Conservation (phyloP, 2,329 filamentous ascomycete genomes). For the Monosporascus sp. region DNA sequence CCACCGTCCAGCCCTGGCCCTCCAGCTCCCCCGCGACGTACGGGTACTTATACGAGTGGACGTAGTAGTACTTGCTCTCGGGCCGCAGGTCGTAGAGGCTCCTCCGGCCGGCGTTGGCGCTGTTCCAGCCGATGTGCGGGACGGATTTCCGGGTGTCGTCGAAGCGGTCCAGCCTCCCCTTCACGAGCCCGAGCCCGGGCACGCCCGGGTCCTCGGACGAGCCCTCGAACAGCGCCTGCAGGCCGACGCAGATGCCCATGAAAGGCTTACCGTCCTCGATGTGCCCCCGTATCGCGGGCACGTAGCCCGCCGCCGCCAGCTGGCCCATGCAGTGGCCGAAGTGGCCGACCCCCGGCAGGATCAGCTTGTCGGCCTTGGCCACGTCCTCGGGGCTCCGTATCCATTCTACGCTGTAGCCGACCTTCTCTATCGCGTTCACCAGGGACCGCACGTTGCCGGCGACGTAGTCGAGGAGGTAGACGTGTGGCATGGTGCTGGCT, state of each 20-base stretch:
- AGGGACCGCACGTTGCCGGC: conserved; percentile 94
- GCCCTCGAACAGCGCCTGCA: conserved; percentile 84
- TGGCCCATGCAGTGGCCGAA: conserved; percentile 93
- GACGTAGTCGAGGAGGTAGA: conserved; percentile 81
- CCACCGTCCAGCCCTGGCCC: conserved; percentile 82
- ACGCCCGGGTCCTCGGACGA: conserved; percentile 73
- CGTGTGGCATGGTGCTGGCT: conserved; percentile 59
- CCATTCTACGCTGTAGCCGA: conserved; percentile 92
- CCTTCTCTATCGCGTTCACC: conserved; percentile 95
- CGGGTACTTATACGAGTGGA: conserved; percentile 86
- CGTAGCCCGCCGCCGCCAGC: conserved; percentile 74
- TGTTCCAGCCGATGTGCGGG: conserved; percentile 99
- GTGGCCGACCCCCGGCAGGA: conserved; percentile 93
- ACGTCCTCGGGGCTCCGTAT: conserved; percentile 81
- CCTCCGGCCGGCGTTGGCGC: conserved; percentile 58
- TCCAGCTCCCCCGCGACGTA: conserved; percentile 72
- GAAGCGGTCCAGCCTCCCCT: conserved; percentile 68
- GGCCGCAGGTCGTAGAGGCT: conserved; percentile 72
- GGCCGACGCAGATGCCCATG: conserved; percentile 93
- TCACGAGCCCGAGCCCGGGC: conserved; percentile 70
- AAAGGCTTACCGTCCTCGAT: conserved; percentile 92
- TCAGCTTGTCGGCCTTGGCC: conserved; percentile 82
- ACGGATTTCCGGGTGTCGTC: conserved; percentile 75
- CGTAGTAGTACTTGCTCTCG: conserved; percentile 95
- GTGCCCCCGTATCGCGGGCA: conserved; percentile 76